Evolutionary conservation across 441 rosid species (phyloP).

Genomic region (Raphanus hybrid): DNA sequence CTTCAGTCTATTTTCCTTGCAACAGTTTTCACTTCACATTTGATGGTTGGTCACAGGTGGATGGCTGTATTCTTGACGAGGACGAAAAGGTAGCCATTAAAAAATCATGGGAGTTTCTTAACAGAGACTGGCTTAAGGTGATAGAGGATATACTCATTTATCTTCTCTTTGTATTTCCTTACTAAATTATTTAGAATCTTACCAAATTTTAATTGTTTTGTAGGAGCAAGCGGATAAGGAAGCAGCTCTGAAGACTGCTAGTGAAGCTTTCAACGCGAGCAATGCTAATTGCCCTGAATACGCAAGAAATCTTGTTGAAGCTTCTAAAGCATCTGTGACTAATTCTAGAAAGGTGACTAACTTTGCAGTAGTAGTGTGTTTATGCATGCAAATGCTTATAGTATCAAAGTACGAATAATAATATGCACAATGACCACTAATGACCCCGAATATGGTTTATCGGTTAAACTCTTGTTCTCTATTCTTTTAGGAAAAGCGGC

Average conservation of each 20-base stretch:
- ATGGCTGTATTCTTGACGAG: not conserved
- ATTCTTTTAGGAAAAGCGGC: not conserved
- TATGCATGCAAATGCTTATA: not conserved
- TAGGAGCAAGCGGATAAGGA: slow-evolving; percentile 96
- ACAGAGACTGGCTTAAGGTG: not conserved
- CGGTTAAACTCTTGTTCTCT: not conserved
- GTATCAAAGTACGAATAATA: not conserved
- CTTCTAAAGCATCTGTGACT: slow-evolving; percentile 56
- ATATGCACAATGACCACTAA: not conserved
- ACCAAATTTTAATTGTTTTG: slow-evolving; percentile 7
- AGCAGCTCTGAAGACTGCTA: slow-evolving; percentile 72
- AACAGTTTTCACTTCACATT: not conserved
- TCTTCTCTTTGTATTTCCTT: not conserved
- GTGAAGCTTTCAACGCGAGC: slow-evolving; percentile 50
- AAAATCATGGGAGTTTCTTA: not conserved
- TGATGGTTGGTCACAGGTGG: not conserved
- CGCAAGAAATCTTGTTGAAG: slow-evolving; percentile 74
- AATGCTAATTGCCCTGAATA: slow-evolving; percentile 60
- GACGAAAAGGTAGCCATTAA: not conserved
- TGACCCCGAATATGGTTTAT: not conserved
- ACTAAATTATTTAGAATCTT: not conserved
- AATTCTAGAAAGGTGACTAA: slow-evolving; percentile 65
- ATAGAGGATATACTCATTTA: not conserved
- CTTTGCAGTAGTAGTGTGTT: not conserved
- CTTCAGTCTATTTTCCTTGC: not conserved